phyloP scores from a whole-genome alignment of 2,329 filamentous ascomycete species.

The Colletotrichum plurivorum region DNA sequence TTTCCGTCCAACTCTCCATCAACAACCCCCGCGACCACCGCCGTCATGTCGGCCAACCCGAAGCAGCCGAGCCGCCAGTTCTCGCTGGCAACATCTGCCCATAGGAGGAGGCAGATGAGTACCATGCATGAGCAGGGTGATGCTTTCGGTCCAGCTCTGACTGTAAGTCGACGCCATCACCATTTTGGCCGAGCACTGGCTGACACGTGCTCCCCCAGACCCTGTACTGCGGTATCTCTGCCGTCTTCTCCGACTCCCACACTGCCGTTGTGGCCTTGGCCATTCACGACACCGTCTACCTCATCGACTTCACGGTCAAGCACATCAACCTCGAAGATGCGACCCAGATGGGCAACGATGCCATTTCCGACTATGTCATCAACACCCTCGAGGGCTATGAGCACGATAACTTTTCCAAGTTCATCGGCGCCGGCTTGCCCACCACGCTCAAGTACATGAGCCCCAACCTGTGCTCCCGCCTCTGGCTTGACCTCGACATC shows the following conservation, averaged over 20 bases:
- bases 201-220: slow-evolving; percentile 53
- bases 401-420: slow-evolving; percentile 77
- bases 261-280: slow-evolving; percentile 75
- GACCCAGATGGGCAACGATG: slow-evolving; percentile 56
- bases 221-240: slow-evolving; percentile 75
- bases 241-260: slow-evolving; percentile 63
- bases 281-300: slow-evolving; percentile 81
- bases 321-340: slow-evolving; percentile 63
- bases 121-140: slow-evolving; percentile 58
- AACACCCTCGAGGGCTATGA: slow-evolving; percentile 71
- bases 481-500: slow-evolving; percentile 85
- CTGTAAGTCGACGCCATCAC: slow-evolving; percentile 50
- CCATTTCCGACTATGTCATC: slow-evolving; percentile 73
- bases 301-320: slow-evolving; percentile 79
- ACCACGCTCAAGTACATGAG: slow-evolving; percentile 70
- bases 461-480: slow-evolving; percentile 75
- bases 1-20: neutral
- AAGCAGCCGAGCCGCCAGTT: slow-evolving; percentile 53
- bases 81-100: slow-evolving; percentile 59
- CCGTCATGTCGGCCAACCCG: slow-evolving; percentile 21
- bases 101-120: slow-evolving; percentile 63
- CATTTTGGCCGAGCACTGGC: neutral
- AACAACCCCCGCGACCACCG: neutral
- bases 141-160: slow-evolving; percentile 61
- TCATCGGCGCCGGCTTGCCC: slow-evolving; percentile 81